These are phyloP conservation scores for Stephania cephalantha DNA, from an alignment of 164 flowering plant genomes.

Conservation along the genomic window DNA sequence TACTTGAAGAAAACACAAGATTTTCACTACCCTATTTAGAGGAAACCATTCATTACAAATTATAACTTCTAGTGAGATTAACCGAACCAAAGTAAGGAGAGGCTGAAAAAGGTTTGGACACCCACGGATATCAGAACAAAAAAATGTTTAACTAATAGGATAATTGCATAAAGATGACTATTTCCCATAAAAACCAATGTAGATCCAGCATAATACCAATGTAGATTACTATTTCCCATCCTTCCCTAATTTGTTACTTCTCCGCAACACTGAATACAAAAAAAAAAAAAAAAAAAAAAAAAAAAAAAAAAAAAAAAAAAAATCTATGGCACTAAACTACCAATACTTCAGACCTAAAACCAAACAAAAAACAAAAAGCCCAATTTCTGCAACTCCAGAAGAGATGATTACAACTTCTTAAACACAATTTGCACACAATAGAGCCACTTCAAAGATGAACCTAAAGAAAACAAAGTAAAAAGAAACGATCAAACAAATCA, in stretches of 20 bases:
- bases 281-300: not conserved
- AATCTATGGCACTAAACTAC: not conserved
- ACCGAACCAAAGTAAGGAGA: no score
- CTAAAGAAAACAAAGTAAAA: not conserved
- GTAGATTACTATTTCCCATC: not conserved
- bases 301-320: not conserved
- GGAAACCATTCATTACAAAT: not conserved
- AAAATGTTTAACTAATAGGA: not conserved
- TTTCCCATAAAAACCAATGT: slow-evolving; percentile 1
- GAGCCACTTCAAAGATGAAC: not conserved
- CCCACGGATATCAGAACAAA: not conserved
- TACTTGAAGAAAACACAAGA: not conserved
- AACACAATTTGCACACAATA: not conserved
- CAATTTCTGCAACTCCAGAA: not conserved
- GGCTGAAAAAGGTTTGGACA: no score
- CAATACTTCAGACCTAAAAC: not conserved
- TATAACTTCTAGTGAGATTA: no score
- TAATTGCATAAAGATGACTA: not conserved
- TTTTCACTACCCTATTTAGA: not conserved
- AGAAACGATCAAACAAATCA: not conserved
- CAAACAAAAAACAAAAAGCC: not conserved
- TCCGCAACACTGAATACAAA: not conserved
- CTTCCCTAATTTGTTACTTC: not conserved
- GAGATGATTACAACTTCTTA: not conserved
- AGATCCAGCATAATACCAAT: not conserved